These are phyloP conservation scores for Neopestalotiopsis rosae DNA, from an alignment of 2,329 filamentous ascomycete species.

Conservation along the genomic window DNA sequence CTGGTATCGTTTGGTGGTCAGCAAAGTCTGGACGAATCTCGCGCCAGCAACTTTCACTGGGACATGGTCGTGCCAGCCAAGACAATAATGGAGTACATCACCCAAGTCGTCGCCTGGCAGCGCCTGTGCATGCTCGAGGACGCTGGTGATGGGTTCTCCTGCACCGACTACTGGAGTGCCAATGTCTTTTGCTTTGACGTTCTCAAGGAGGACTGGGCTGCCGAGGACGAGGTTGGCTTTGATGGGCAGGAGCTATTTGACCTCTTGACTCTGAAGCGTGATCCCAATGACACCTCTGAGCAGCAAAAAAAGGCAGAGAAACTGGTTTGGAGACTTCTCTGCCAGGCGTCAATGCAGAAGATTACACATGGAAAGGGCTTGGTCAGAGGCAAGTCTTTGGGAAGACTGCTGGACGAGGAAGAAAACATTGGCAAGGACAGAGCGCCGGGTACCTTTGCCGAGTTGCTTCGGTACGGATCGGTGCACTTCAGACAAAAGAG, in stretches of 20 bases:
- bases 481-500: slow-evolving; percentile 40
- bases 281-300: slow-evolving; percentile 20
- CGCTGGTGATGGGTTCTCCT: slow-evolving; percentile 30
- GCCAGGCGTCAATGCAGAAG: slow-evolving; percentile 39
- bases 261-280: slow-evolving; percentile 8
- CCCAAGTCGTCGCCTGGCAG: slow-evolving; percentile 44
- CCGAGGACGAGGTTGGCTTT: slow-evolving; percentile 32
- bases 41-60: slow-evolving; percentile 31
- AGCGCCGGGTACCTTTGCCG: slow-evolving; percentile 39
- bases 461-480: slow-evolving; percentile 40
- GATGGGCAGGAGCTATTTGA: slow-evolving; percentile 3
- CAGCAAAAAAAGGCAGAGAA: slow-evolving; percentile 29
- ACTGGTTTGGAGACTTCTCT: slow-evolving; percentile 36
- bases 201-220: slow-evolving; percentile 32
- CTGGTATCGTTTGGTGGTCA: slow-evolving; percentile 34
- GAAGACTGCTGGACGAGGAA: slow-evolving; percentile 34
- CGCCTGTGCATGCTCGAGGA: slow-evolving; percentile 33
- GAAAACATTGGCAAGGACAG: slow-evolving; percentile 39
- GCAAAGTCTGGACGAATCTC: slow-evolving; percentile 29
- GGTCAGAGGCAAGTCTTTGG: slow-evolving; percentile 31
- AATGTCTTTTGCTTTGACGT: slow-evolving; percentile 22
- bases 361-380: slow-evolving; percentile 40
- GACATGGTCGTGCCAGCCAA: slow-evolving; percentile 37
- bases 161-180: slow-evolving; percentile 28
- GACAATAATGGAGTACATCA: slow-evolving; percentile 43